Evolutionary conservation across 345 rosid species (phyloP).

Genomic region (Garcia nutans): DNA sequence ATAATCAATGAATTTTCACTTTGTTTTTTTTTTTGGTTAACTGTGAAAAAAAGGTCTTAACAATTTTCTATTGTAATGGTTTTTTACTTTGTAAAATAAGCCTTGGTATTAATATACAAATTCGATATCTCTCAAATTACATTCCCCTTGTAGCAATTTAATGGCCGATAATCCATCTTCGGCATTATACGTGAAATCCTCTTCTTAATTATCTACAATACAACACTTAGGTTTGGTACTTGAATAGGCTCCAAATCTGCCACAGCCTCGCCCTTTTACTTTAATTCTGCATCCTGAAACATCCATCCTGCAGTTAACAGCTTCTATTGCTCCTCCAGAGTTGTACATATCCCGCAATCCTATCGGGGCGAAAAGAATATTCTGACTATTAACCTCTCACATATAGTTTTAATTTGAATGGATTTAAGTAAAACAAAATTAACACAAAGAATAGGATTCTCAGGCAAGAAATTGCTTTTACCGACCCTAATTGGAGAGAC

Average conservation of each 20-base stretch:
- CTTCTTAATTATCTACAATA: conserved; percentile 46
- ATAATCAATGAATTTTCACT: no score
- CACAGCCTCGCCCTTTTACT: conserved; percentile 44
- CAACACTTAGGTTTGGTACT: conserved; percentile 45
- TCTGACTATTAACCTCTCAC: conserved; percentile 37
- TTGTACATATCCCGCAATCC: conserved; percentile 57
- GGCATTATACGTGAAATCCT: conserved; percentile 40
- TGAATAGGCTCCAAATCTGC: conserved; percentile 56
- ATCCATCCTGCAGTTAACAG: conserved; percentile 28
- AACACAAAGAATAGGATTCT: not conserved
- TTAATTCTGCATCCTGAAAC: conserved; percentile 22
- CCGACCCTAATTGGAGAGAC: conserved; percentile 50
- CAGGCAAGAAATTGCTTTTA: not conserved
- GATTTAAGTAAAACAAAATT: not conserved
- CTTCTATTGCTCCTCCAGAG: conserved; percentile 64
- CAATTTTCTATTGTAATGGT: no score
- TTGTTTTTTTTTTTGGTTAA: no score
- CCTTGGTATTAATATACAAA: conserved; percentile 38
- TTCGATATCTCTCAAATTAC: conserved; percentile 36
- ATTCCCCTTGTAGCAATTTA: conserved; percentile 36
- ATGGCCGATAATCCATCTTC: conserved; percentile 49
- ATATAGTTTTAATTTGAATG: not conserved
- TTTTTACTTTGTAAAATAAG: no score
- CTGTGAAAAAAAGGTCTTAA: no score
- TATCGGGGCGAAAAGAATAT: conserved; percentile 42